These are phyloP conservation scores for Alternaria novae-zelandiae DNA, from an alignment of 2,329 filamentous ascomycete genomes.

Conservation along the genomic window DNA sequence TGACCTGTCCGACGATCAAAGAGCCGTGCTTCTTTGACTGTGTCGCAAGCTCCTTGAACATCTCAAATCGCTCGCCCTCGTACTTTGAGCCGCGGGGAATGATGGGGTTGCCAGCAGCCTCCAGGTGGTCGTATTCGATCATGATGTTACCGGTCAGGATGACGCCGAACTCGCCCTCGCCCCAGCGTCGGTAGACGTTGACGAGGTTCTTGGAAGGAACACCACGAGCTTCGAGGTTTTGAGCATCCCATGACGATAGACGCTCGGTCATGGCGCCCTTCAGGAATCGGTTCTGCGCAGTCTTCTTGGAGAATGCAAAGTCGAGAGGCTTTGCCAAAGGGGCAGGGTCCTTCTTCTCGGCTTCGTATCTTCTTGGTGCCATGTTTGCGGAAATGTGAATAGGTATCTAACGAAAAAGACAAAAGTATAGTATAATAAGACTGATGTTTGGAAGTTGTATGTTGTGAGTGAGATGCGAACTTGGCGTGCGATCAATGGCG, in stretches of 20 bases:
- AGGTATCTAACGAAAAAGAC: conserved; percentile 5
- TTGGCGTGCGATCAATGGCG: background rate
- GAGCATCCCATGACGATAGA: conserved; percentile 65
- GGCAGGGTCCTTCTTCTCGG: conserved; percentile 48
- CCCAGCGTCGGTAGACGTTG: conserved; percentile 64
- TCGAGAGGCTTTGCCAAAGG: conserved; percentile 53
- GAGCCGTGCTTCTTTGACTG: conserved; percentile 63
- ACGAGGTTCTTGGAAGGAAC: conserved; percentile 61
- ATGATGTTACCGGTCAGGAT: conserved; percentile 70
- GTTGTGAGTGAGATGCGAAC: background rate
- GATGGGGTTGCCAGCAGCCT: conserved; percentile 63
- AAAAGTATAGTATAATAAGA: background rate
- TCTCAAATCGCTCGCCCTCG: conserved; percentile 64
- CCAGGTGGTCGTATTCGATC: conserved; percentile 68
- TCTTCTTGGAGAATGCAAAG: conserved; percentile 58
- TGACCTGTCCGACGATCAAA: conserved; percentile 66
- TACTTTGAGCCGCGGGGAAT: conserved; percentile 61
- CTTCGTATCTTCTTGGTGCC: conserved; percentile 50
- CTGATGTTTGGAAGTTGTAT: background rate
- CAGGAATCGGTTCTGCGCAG: conserved; percentile 69
- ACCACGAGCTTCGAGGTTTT: conserved; percentile 59
- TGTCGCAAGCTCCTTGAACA: conserved; percentile 63
- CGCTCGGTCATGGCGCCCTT: conserved; percentile 73
- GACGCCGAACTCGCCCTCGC: conserved; percentile 51
- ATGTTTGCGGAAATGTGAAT: conserved; percentile 25